These are phyloP conservation scores for Melocanna baccifera DNA, from an alignment of 176 grass and related monocot genomes.

Conservation along the genomic window DNA sequence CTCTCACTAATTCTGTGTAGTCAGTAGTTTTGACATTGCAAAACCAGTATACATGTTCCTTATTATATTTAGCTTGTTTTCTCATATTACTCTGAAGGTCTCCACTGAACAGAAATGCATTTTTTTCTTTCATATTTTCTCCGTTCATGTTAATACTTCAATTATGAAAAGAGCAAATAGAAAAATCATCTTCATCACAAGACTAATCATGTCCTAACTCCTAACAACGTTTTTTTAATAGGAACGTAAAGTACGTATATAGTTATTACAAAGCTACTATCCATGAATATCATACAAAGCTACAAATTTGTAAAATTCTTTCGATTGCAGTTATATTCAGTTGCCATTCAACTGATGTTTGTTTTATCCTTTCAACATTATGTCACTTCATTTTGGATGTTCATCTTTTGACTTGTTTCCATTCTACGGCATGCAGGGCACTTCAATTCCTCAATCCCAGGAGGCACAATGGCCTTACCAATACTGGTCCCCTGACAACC, in stretches of 20 bases:
- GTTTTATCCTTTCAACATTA: background rate
- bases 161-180: background rate
- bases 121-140: background rate
- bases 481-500: constrained; percentile 69
- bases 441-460: constrained; percentile 51
- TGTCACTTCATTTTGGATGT: constrained; percentile 1
- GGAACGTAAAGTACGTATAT: background rate
- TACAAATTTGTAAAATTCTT: background rate
- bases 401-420: constrained; percentile 23
- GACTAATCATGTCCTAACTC: background rate
- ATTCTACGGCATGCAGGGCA: constrained; percentile 35
- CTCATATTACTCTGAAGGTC: background rate
- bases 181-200: background rate
- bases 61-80: background rate
- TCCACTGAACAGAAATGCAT: background rate
- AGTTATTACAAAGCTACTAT: background rate
- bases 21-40: background rate
- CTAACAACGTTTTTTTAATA: background rate
- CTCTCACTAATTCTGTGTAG: background rate
- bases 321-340: background rate
- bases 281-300: background rate
- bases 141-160: background rate
- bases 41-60: background rate
- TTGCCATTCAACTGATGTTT: background rate
- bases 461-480: constrained; percentile 54